Conservation (phyloP, 208 protist genomes). For the Leishmania braziliensis region DNA sequence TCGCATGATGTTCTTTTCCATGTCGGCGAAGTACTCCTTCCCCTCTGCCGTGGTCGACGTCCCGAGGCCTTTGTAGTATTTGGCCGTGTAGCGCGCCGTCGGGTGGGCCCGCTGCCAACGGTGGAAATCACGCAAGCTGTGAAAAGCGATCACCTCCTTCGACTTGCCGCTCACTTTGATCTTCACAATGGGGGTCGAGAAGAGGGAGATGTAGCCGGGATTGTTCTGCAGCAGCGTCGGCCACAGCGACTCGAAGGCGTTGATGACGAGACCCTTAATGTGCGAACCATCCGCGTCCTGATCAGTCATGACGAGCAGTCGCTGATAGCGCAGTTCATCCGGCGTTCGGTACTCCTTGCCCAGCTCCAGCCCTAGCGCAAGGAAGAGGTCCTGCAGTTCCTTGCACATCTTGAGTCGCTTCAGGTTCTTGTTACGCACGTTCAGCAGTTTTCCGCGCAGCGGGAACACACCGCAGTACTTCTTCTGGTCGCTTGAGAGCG, state of each 20-base stretch:
- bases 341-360: slow-evolving; percentile 76
- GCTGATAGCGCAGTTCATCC: slow-evolving; percentile 97
- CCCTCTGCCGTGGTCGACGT: slow-evolving; percentile 97
- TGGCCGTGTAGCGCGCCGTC: slow-evolving; percentile 80
- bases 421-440: slow-evolving; percentile 95
- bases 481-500: slow-evolving; percentile 96
- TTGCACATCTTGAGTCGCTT: slow-evolving; percentile 94
- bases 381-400: slow-evolving; percentile 92
- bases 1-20: slow-evolving; percentile 94
- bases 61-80: slow-evolving; percentile 99
- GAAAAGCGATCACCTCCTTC: slow-evolving; percentile 94
- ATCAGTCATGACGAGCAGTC: slow-evolving; percentile 99
- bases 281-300: slow-evolving; percentile 99
- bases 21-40: slow-evolving; percentile 99
- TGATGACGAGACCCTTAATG: slow-evolving; percentile 99
- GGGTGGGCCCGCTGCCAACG: slow-evolving; percentile 90
- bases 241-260: slow-evolving; percentile 99
- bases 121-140: slow-evolving; percentile 98
- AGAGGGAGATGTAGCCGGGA: slow-evolving; percentile 92
- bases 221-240: slow-evolving; percentile 94
- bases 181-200: slow-evolving; percentile 99
- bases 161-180: slow-evolving; percentile 76
- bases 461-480: slow-evolving; percentile 98
- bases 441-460: slow-evolving; percentile 97
- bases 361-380: slow-evolving; percentile 79